Conservation (phyloP, 106 monocot species). For the Acanthochlamys bracteata region DNA sequence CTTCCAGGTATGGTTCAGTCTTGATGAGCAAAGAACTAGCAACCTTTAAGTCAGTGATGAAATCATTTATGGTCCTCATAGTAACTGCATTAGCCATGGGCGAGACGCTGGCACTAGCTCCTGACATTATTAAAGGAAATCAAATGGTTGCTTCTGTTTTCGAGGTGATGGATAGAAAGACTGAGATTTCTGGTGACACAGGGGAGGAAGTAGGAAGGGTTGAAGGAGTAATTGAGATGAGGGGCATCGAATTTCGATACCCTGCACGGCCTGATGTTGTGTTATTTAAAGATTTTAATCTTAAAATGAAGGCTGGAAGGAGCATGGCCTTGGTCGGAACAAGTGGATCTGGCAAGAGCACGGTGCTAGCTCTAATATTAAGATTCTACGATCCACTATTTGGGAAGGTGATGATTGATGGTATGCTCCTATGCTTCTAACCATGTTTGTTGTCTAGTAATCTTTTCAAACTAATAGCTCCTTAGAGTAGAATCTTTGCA, state of each 20-base stretch:
- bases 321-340: slow-evolving; percentile 69
- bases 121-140: slow-evolving; percentile 70
- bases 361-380: slow-evolving; percentile 43
- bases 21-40: slow-evolving; percentile 87
- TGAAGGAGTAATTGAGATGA: slow-evolving; percentile 55
- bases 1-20: slow-evolving; percentile 80
- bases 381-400: slow-evolving; percentile 51
- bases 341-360: slow-evolving; percentile 71
- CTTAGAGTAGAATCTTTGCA: too few relatives aligned
- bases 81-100: slow-evolving; percentile 95
- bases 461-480: too few relatives aligned
- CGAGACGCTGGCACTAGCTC: slow-evolving; percentile 67
- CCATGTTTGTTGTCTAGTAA: background rate
- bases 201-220: slow-evolving; percentile 47
- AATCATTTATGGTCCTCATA: slow-evolving; percentile 95
- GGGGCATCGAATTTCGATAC: slow-evolving; percentile 49
- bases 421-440: slow-evolving; percentile 14
- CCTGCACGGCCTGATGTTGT: slow-evolving; percentile 55
- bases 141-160: slow-evolving; percentile 71
- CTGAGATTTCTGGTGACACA: slow-evolving; percentile 29
- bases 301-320: slow-evolving; percentile 51
- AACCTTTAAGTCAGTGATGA: slow-evolving; percentile 91
- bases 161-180: slow-evolving; percentile 64
- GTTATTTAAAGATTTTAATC: slow-evolving; percentile 45
- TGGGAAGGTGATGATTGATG: slow-evolving; percentile 60